Evolutionary conservation across 1,284 basidiomycete genomes (phyloP), one percentile per base, ranked within the genome.

Genomic region (Ceratorhiza oryzae-sativae): DNA sequence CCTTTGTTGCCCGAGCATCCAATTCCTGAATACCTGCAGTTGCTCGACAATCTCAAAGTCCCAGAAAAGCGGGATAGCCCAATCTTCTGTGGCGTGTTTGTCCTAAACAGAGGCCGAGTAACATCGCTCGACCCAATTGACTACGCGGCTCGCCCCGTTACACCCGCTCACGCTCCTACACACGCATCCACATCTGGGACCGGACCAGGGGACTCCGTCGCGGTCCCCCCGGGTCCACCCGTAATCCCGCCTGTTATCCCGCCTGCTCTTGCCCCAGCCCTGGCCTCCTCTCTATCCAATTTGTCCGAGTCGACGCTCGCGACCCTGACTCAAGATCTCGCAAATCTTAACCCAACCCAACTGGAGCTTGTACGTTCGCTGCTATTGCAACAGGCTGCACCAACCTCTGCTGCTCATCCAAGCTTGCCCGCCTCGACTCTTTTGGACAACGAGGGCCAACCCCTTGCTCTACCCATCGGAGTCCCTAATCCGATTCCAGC

Each of bases 21-120:
- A 0, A 80, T 93, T 0, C 95, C 95, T 0, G 94, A 96, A 72
- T 94, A 90, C 76, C 86, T 96, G 74, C 92, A 95, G 75, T 83
- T 97, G 1, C 81, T 97, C 65, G 94, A 96, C 76, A 86, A 91
- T n/a, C 84, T 93, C 68, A 83, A 83, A 60, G 79, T 98, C 0
- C 90, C 93, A 5, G 85, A 84, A 72, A 79, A 81, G 13, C 85
- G 94, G 20, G 84, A 79, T 18, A 78, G 81, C 9, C 86, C 93
- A 77, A 87, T 91, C 71, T 84, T 97, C 55, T 81, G 97, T 39
- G 93, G 91, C 45, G 87, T 97, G 15, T 94, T 94, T 86, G 86
- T 97, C 9, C 83, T 93, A 6, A 88, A 86, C 77, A 93, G 89
- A 79, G 91, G 89, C 32, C 91, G 34, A 8, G 58, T 63, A 53